Base-by-base conservation (phyloP, 257 asterid genomes). In the Nyctanthes arbortristis region DNA sequence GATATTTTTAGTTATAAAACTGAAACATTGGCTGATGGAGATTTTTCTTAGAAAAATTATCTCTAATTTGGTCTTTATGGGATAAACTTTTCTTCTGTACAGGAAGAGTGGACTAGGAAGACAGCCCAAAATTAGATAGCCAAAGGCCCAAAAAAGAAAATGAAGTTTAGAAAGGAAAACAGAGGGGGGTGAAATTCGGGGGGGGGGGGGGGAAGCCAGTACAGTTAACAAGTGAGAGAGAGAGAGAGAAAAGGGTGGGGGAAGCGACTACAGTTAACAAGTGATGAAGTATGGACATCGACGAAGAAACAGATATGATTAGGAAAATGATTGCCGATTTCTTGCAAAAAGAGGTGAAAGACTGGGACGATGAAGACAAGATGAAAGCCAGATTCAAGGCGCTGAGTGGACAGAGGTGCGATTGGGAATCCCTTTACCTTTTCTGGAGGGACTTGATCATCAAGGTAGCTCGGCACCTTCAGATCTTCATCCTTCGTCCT, bases 391-490 rank as follows among this genome's bases (percentile, higher is more conserved):
- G 87, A 62, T 92, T 83, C 82, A 89, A 87, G 73, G 96, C 92
- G 4, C 83, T 92, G 45, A 89, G 94, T 78, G 98, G 98, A 16
- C 98, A 88, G 88, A 79, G 88, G 60, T 82, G 86, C 33, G 98
- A 89, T 72, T 92, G 96, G 96, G 89, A 88, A 29, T 71, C 84
- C 37, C 90, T 86, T 57, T 89, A 83, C 77, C 64, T 69, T 31
- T 92, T 92, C 83, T 92, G 98, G 96, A 79, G 90, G 68, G 84
- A 89, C 65, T 79, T 92, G 73, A 92, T 92, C 7, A 28, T 92
- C 76, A 83, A 85, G 18, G 81, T 86, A 18, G 85, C 92, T 71
- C 88, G 84, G 55, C 91, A 89, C 64, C 82, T 86, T 65, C 71
- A 76, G 61, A 76, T 76, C 77, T 76, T 86, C 77, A 65, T 82